A percentile compares a stretch with the other conserved stretches of the same genome.
phyloP scores from a whole-genome alignment of 805 yeast genomes.

The Zygosaccharomyces siamensis region DNA sequence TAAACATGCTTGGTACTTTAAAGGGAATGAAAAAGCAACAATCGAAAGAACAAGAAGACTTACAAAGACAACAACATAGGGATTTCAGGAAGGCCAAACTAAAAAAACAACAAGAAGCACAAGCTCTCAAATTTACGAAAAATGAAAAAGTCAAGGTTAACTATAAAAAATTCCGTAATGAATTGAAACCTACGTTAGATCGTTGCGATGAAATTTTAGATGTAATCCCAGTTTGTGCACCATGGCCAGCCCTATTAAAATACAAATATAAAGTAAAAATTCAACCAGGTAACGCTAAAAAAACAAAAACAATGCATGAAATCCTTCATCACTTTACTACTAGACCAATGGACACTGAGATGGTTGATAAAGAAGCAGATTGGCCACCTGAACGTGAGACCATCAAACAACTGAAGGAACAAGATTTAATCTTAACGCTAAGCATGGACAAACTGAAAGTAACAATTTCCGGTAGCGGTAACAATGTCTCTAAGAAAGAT shows the following conservation, averaged over 20 bases:
- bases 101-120: slow-evolving; percentile 38
- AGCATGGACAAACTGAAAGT: slow-evolving; percentile 71
- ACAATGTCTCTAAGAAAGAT: slow-evolving; percentile 27
- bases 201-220: slow-evolving; percentile 51
- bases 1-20: slow-evolving; percentile 81
- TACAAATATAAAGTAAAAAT: slow-evolving; percentile 78
- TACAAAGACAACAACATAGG: slow-evolving; percentile 34
- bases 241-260: slow-evolving; percentile 77
- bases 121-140: slow-evolving; percentile 33
- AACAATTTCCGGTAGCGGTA: slow-evolving; percentile 45
- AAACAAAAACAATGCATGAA: slow-evolving; percentile 80
- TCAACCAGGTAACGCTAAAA: slow-evolving; percentile 72
- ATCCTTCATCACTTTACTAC: slow-evolving; percentile 53
- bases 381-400: slow-evolving; percentile 68
- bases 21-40: slow-evolving; percentile 47
- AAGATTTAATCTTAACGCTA: slow-evolving; percentile 60
- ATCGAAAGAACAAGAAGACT: slow-evolving; percentile 34
- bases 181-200: slow-evolving; percentile 30
- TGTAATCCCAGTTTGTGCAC: slow-evolving; percentile 84
- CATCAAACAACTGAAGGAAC: slow-evolving; percentile 52
- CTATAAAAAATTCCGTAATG: slow-evolving; percentile 40
- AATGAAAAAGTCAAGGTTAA: slow-evolving; percentile 42
- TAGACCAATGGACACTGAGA: slow-evolving; percentile 44
- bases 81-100: slow-evolving; percentile 35
- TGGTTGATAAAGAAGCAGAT: slow-evolving; percentile 46